These are phyloP conservation scores for Saitoella complicata DNA, from an alignment of 805 yeast species.

Conservation along the genomic window DNA sequence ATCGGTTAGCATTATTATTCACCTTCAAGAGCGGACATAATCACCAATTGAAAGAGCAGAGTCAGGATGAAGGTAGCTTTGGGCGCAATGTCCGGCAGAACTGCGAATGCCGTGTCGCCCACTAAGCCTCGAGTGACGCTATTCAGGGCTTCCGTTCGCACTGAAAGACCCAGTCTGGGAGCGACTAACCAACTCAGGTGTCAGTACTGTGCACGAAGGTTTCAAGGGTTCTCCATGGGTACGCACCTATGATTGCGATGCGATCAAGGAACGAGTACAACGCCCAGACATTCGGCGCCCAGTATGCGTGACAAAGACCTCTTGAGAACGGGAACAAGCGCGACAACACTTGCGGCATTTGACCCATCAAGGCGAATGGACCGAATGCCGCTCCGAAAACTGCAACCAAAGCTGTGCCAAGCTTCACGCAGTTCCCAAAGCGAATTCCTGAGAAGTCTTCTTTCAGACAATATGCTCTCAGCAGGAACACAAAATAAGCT, in stretches of 20 bases:
- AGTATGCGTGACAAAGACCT: slow-evolving; percentile 92
- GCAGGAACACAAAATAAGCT: slow-evolving; percentile 66
- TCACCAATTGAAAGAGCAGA: slow-evolving; percentile 60
- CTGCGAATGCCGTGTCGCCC: slow-evolving; percentile 70
- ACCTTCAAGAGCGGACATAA: not conserved
- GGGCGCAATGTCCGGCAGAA: slow-evolving; percentile 71
- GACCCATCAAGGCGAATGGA: slow-evolving; percentile 53
- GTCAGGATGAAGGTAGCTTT: slow-evolving; percentile 62
- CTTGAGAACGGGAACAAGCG: slow-evolving; percentile 86
- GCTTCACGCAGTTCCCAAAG: slow-evolving; percentile 34
- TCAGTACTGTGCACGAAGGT: not conserved
- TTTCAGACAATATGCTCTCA: slow-evolving; percentile 53
- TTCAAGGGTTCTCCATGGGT: not conserved
- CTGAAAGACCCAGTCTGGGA: slow-evolving; percentile 3
- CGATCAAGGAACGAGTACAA: slow-evolving; percentile 73
- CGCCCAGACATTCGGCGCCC: slow-evolving; percentile 99
- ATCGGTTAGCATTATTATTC: too few relatives aligned
- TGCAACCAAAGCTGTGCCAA: slow-evolving; percentile 43
- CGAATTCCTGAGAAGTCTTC: slow-evolving; percentile 9
- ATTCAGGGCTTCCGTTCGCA: slow-evolving; percentile 3
- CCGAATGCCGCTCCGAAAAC: slow-evolving; percentile 57
- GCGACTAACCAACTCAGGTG: slow-evolving; percentile 1
- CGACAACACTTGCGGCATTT: slow-evolving; percentile 43
- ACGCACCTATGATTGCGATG: slow-evolving; percentile 24
- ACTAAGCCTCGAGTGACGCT: slow-evolving; percentile 65